A percentile compares a stretch with the other conserved stretches of the same genome.
phyloP scores from a whole-genome alignment of 768 basidiomycete genomes.

The Suillus subluteus region DNA sequence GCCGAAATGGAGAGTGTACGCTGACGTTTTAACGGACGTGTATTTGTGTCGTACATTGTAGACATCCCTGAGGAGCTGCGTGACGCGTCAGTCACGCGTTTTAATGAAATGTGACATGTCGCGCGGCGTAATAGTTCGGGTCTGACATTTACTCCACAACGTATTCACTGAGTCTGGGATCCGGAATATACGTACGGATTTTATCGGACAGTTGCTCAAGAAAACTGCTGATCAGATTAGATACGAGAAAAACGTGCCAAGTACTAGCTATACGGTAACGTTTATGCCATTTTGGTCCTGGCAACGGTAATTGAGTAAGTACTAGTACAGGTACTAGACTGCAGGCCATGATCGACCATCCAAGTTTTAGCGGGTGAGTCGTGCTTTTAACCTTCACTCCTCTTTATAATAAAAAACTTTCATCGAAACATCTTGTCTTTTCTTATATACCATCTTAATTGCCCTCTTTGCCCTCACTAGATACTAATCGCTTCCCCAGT shows the following conservation, averaged over 20 bases:
- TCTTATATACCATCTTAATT: background rate
- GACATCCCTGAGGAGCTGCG: conserved; percentile 4
- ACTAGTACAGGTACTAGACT: background rate
- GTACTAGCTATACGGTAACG: background rate
- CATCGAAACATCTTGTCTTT: background rate
- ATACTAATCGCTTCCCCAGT: conserved; percentile 5
- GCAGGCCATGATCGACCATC: background rate
- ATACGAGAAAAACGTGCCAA: background rate
- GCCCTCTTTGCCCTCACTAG: background rate
- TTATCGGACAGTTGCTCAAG: background rate
- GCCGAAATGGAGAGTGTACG: conserved; percentile 22
- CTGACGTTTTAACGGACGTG: conserved; percentile 40
- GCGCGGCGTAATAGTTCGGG: conserved; percentile 19
- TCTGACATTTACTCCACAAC: no score
- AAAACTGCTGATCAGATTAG: background rate
- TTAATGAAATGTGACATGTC: conserved; percentile 32
- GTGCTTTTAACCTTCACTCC: background rate
- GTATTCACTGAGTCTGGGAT: no score
- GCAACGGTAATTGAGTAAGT: background rate
- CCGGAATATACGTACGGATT: background rate
- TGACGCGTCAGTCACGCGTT: conserved; percentile 29
- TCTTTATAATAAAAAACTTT: background rate
- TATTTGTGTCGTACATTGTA: conserved; percentile 31
- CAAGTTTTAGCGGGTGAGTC: background rate
- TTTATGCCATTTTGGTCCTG: background rate